Evolutionary conservation across 495 filamentous ascomycete genomes (phyloP).

Genomic region (Neurospora hispaniola): DNA sequence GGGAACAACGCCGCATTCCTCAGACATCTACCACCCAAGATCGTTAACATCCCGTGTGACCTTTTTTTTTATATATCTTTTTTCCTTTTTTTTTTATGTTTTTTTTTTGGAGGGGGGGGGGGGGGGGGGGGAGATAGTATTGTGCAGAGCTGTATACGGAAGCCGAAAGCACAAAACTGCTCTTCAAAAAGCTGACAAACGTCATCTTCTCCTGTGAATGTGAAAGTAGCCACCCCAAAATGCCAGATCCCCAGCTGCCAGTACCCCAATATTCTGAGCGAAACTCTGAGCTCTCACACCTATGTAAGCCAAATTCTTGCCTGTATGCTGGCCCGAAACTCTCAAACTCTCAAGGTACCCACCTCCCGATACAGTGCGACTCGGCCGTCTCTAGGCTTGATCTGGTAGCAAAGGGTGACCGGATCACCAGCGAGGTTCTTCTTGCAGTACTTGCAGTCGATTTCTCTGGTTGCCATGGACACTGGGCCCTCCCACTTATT

Average conservation of each 20-base stretch:
- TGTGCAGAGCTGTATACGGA: not conserved
- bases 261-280: not conserved
- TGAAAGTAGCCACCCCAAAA: not conserved
- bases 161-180: not conserved
- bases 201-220: not conserved
- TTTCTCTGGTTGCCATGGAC: not conserved
- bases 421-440: not conserved
- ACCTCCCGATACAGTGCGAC: slow-evolving; percentile 3
- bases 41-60: not conserved
- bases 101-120: not conserved
- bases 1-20: not conserved
- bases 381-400: not conserved
- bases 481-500: not conserved
- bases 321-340: not conserved
- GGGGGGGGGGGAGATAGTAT: not conserved
- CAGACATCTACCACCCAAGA: not conserved
- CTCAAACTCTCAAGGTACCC: not conserved
- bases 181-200: not conserved
- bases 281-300: not conserved
- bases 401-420: slow-evolving; percentile 5
- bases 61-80: not conserved
- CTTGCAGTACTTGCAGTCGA: slow-evolving; percentile 1
- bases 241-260: not conserved
- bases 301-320: not conserved
- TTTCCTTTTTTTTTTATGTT: no score